phyloP scores from a whole-genome alignment of 2,329 filamentous ascomycete genomes.

The Arthrobotrys conoides region DNA sequence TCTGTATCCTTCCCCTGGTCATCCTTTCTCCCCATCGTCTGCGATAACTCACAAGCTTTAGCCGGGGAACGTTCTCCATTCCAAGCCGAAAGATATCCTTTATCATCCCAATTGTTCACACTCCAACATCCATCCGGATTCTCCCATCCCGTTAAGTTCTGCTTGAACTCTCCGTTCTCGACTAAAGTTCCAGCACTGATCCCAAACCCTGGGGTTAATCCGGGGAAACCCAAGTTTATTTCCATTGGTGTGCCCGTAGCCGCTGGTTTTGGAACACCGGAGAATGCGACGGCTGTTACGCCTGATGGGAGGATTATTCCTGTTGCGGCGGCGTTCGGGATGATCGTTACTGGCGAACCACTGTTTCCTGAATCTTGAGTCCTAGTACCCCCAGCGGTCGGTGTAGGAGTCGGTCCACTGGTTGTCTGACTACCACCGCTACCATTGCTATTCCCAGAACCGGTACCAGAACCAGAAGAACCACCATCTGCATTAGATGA shows the following conservation, averaged over 20 bases:
- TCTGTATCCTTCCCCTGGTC: slow-evolving; percentile 39
- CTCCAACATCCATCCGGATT: slow-evolving; percentile 42
- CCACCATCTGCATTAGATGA: background rate
- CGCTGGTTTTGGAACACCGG: slow-evolving; percentile 32
- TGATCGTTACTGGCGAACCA: slow-evolving; percentile 27
- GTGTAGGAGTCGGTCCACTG: background rate
- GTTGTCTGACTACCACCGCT: background rate
- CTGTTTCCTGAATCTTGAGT: background rate
- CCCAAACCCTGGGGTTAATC: slow-evolving; percentile 24
- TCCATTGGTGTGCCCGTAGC: slow-evolving; percentile 4
- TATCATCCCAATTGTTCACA: slow-evolving; percentile 49
- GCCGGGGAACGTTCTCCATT: slow-evolving; percentile 40
- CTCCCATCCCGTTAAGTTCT: slow-evolving; percentile 48
- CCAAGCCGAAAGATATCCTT: slow-evolving; percentile 38
- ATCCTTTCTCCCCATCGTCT: slow-evolving; percentile 26
- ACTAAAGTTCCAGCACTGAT: slow-evolving; percentile 38
- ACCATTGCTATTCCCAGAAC: slow-evolving; percentile 8
- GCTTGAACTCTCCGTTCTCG: slow-evolving; percentile 42
- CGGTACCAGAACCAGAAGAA: slow-evolving; percentile 10
- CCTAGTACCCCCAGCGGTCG: background rate
- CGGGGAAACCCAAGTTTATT: slow-evolving; percentile 40
- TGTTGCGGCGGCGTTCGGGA: slow-evolving; percentile 20
- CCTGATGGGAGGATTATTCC: slow-evolving; percentile 40
- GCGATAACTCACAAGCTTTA: slow-evolving; percentile 25
- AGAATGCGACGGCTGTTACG: slow-evolving; percentile 52